Evolutionary conservation across 78 protist genomes (phyloP).

Genomic region (Dictyostelium capitatum): DNA sequence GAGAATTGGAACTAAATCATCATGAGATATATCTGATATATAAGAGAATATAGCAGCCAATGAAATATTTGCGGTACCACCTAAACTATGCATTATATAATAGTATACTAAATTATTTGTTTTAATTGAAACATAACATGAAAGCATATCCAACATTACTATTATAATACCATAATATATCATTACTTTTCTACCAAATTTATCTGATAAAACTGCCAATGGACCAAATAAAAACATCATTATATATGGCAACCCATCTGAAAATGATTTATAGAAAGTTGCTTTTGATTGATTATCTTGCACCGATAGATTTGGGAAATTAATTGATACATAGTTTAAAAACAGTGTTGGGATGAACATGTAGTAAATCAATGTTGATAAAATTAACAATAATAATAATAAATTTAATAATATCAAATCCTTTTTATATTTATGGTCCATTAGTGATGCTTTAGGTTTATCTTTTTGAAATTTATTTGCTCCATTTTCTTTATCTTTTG

Average conservation of each 20-base stretch:
- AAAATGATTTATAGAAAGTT: constrained; percentile 5
- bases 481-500: too few species aligned
- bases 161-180: neutral
- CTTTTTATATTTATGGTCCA: constrained; percentile 12
- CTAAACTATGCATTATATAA: neutral
- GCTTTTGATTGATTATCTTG: constrained; percentile 23
- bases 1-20: neutral
- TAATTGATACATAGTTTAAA: constrained; percentile 11
- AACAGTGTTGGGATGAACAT: neutral
- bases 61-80: neutral
- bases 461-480: too few species aligned
- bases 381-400: neutral
- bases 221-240: constrained; percentile 28
- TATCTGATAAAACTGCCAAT: neutral
- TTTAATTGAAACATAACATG: neutral
- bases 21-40: neutral
- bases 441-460: neutral
- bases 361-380: neutral
- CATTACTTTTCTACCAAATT: neutral
- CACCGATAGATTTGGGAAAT: neutral
- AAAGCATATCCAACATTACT: neutral
- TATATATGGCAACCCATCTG: constrained; percentile 29
- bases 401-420: neutral
- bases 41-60: neutral
- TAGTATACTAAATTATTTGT: neutral